Conservation (phyloP, 345 rosid species). For the Mangifera indica region DNA sequence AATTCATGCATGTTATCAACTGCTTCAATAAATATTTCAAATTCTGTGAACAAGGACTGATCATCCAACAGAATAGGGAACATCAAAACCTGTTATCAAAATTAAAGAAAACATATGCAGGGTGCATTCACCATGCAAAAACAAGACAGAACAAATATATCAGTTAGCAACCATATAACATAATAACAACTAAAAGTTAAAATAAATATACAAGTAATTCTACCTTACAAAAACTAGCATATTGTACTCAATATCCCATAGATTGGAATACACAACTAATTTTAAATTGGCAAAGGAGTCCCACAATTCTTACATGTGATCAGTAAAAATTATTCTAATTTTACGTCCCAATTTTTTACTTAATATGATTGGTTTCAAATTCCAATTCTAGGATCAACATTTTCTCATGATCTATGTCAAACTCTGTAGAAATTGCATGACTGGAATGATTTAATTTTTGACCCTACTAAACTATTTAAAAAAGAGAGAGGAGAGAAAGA, state of each 20-base stretch:
- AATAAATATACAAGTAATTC: background rate
- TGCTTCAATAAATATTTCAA: constrained; percentile 82
- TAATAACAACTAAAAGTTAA: background rate
- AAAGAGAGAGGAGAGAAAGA: too few relatives aligned
- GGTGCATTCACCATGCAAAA: constrained; percentile 9
- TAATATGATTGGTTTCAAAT: too few relatives aligned
- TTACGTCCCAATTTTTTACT: too few relatives aligned
- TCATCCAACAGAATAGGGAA: constrained; percentile 83
- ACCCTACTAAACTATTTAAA: too few relatives aligned
- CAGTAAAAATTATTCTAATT: too few relatives aligned
- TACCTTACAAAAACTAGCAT: background rate
- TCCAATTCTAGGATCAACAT: too few relatives aligned
- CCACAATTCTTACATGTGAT: too few relatives aligned
- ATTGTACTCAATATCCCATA: background rate
- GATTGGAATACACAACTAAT: background rate
- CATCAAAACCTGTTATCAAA: constrained; percentile 78
- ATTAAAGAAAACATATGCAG: constrained; percentile 15
- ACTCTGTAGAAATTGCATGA: too few relatives aligned
- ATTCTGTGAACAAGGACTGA: constrained; percentile 65
- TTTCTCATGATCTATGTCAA: too few relatives aligned
- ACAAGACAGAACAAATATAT: constrained; percentile 14
- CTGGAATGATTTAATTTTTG: too few relatives aligned
- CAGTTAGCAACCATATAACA: background rate
- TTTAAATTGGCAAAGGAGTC: too few relatives aligned
- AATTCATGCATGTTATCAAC: constrained; percentile 89